Base-by-base conservation (phyloP, 768 basidiomycete genomes). In the Russula sp. region DNA sequence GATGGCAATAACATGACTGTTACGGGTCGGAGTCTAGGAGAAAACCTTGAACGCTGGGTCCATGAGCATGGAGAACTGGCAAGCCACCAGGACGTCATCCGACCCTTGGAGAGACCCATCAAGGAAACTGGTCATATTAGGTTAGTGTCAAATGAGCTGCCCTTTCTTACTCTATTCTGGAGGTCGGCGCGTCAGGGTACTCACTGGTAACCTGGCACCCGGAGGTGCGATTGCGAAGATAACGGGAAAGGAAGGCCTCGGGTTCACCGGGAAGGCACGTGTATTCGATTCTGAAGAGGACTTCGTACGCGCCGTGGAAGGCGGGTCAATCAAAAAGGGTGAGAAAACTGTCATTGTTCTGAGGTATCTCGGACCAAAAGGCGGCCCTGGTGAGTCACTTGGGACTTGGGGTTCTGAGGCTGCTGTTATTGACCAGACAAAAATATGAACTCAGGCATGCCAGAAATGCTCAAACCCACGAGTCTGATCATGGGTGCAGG, bases 401-500 rank as follows among this genome's bases (percentile, higher is more conserved):
- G 49, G 14, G 11, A 49, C 22, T 53, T 36, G 49, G 14, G 11
- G 0, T 25, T 66, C 34, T 42, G 20, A 25, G 38, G 22, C 47
- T 34, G 29, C 45, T 16, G 29, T 11, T 25, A 11, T 38, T 64
- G 52, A 58, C 53, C 6, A 3, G 22, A 25, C 58, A 53, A 59
- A 59, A 58, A 48, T n/a, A 59, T 58, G 54, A 39, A 52, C 32
- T 45, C 70, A 88, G 93, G 94, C 65, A 99, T 99, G 96, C 96
- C 94, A 53, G 97, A 99, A 78, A 99, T 99, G 97, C 81, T 98
- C 61, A 98, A 98, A 73, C 95, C 95, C 29, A 98, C 96, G 36
- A 92, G 91, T 77, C 73, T 98, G 70, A 94, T 99, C 74, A 98
- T 99, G 92, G 97, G 97, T 58, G 97, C 97, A 13, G 97, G 97